Percentiles rank a stretch among this genome's conserved stretches.
These are phyloP conservation scores for Picochlorum sp. DNA, from an alignment of 139 green algal genomes.

Conservation along the genomic window DNA sequence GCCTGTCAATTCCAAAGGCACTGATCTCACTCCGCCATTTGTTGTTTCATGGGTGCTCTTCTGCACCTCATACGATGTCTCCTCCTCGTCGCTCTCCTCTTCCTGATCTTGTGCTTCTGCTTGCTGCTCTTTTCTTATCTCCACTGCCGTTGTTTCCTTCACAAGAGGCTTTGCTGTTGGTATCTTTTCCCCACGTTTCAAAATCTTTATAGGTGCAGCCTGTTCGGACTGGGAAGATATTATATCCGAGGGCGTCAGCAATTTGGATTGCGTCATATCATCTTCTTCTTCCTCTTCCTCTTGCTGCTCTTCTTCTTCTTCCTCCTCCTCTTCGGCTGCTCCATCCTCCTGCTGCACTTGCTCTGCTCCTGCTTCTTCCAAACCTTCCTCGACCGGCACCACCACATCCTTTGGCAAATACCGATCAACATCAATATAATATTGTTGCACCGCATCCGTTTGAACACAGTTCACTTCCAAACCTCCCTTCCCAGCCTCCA, in stretches of 20 bases:
- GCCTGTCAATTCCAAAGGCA: neutral
- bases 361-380: neutral
- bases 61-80: neutral
- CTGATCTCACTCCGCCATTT: neutral
- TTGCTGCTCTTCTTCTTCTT: neutral
- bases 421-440: constrained; percentile 47
- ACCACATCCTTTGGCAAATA: too few relatives aligned
- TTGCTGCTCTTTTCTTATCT: neutral
- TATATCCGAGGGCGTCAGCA: neutral
- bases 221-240: neutral
- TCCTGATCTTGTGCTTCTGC: neutral
- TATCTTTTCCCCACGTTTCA: too few relatives aligned
- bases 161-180: too few relatives aligned
- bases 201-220: too few relatives aligned
- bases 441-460: constrained; percentile 78
- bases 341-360: neutral
- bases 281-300: neutral
- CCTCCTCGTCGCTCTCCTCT: neutral
- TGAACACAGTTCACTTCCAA: constrained; percentile 60
- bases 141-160: neutral
- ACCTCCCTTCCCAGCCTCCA: constrained; percentile 7
- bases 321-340: neutral
- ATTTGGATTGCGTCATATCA: neutral
- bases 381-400: neutral
- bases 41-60: neutral